Base-by-base conservation (phyloP, 78 protist genomes). In the Guillardia theta region DNA sequence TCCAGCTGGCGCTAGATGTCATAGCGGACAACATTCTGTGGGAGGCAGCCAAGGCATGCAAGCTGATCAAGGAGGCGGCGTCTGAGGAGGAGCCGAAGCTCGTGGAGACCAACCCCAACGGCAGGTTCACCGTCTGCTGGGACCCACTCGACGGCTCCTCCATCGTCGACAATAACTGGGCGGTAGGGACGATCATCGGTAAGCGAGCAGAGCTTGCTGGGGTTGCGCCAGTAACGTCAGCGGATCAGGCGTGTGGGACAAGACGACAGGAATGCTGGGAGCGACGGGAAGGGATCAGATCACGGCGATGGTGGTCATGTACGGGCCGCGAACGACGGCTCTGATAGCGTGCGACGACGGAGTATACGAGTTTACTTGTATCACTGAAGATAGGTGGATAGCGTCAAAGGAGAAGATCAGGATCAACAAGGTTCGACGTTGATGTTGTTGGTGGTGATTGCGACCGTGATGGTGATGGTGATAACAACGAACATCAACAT, bases 161-260 rank as follows among this genome's bases (percentile, higher is more conserved):
- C 30, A 92, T 92, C 88, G 94, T 92, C 64, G 94, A 92, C 94
- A 92, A 92, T 48, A 92, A 92, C 64, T 92, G 94, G 94, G 94
- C 94, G 21, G 94, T 92, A 6, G 94, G 94, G 30, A 92, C 94
- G 41, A 92, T 92, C 36, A 27, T 92, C 36, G 94, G n/a, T n/a
- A 33, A n/a, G n/a, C n/a, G n/a, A n/a, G n/a, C n/a, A n/a, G n/a
- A n/a, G n/a, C n/a, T n/a, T n/a, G n/a, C n/a, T n/a, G n/a, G n/a
- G n/a, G n/a, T n/a, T n/a, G n/a, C n/a, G n/a, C n/a, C n/a, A n/a
- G n/a, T n/a, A n/a, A n/a, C n/a, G n/a, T n/a, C n/a, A n/a, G n/a
- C n/a, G n/a, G n/a, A n/a, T n/a, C n/a, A n/a, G n/a, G 94, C 94
- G 33, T 92, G 76, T 92, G 94, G 94, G 50, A 27, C 53, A 36